Evolutionary conservation across 2,329 filamentous ascomycete species (phyloP).

Genomic region (Colletotrichum coccodes): DNA sequence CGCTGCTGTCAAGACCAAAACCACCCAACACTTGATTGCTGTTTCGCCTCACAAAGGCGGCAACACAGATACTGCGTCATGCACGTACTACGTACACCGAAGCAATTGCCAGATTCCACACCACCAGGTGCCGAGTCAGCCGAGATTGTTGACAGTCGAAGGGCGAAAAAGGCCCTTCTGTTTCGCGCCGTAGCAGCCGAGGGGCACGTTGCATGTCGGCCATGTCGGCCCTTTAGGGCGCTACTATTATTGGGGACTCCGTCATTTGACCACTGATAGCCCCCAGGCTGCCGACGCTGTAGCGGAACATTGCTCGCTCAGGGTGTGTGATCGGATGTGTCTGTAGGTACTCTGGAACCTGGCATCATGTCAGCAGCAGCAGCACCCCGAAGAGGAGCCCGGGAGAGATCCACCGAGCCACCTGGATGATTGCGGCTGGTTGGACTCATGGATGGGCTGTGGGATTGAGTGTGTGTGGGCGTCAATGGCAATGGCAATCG

Average conservation of each 20-base stretch:
- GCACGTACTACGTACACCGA: background rate
- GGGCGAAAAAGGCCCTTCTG: conserved; percentile 8
- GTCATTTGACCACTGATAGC: background rate
- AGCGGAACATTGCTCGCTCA: conserved; percentile 4
- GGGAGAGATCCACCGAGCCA: conserved; percentile 7
- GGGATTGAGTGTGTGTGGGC: conserved; percentile 10
- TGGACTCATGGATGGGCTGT: background rate
- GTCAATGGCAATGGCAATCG: background rate
- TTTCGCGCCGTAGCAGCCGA: conserved; percentile 15
- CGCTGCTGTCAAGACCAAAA: background rate
- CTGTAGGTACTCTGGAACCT: background rate
- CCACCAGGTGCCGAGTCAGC: conserved; percentile 11
- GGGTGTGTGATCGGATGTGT: conserved; percentile 11
- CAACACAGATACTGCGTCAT: background rate
- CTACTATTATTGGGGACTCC: conserved; percentile 19
- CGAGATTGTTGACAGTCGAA: conserved; percentile 1
- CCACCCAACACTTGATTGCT: background rate
- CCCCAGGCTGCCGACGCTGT: background rate
- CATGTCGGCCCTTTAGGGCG: conserved; percentile 18
- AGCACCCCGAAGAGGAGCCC: conserved; percentile 20
- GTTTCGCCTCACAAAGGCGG: background rate
- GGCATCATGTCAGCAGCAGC: background rate
- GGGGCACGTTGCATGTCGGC: conserved; percentile 7
- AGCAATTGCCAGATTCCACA: background rate
- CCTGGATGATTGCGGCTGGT: conserved; percentile 21